Evolutionary conservation across 768 basidiomycete genomes (phyloP), one percentile per base, ranked within the genome.

Genomic region (Xerocomellus dryophilus): DNA sequence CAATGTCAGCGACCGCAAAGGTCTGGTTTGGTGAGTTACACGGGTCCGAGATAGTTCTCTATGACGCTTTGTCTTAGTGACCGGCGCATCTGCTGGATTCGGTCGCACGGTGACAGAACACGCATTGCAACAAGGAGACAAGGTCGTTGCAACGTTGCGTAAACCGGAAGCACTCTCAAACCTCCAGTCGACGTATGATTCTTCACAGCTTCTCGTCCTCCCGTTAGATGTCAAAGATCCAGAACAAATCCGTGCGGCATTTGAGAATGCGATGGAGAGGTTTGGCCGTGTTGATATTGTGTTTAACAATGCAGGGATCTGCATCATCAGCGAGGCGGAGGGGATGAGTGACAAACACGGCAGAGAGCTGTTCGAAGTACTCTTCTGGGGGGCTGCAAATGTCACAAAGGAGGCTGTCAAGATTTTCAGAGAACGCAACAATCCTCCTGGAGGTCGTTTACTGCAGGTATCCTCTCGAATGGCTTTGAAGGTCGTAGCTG

Each of bases 231-330:
- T 80, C 38, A 70, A 64, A 20, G 53, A 60, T 20, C 54, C 52
- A 2, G 53, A 58, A 14, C 69, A 75, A 4, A 71, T 78, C 46
- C 56, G 35, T 9, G 58, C 59, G 7, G 75, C 70, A 0, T 80
- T 80, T 53, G 59, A 56, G 14, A 54, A 58, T 42, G 70, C 72
- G 0, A 54, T 71, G 38, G 61, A 66, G 27, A 59, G 57, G 14
- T 80, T 78, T 61, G 77, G 76, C 5, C 64, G 72, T 29, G 57
- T 78, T 15, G 79, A 80, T 47, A 62, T 79, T 45, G 78, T 79
- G 6, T 71, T 75, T 56, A 78, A 74, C 58, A 80, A 79, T 53
- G 78, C 78, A 56, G 66, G 56, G 38, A 58, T 57, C 39, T 64
- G 55, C 8, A 50, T 71, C 27, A 47, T 72, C 17, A 64, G 63